phyloP scores from a whole-genome alignment of 805 yeast genomes.

The Ogataea siamensis region DNA sequence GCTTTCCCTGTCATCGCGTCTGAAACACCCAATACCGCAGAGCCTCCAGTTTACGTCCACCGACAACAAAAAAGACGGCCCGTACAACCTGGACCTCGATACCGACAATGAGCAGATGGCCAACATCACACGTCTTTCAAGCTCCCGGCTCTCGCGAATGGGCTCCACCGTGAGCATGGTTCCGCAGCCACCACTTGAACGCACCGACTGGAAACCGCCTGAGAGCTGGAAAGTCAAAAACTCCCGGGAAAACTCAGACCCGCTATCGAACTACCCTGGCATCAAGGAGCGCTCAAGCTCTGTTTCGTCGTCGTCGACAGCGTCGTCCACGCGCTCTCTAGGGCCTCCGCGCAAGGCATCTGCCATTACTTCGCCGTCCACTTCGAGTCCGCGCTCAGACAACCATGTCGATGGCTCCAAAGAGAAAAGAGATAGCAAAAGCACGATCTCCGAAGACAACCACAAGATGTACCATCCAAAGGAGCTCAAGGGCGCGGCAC shows the following conservation, averaged over 20 bases:
- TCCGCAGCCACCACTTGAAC: slow-evolving; percentile 9
- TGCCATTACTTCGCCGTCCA: slow-evolving; percentile 12
- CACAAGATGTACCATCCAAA: slow-evolving; percentile 19
- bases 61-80: background rate
- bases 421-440: slow-evolving; percentile 9
- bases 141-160: slow-evolving; percentile 23
- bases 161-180: slow-evolving; percentile 24
- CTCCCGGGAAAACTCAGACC: slow-evolving; percentile 16
- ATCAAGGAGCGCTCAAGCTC: slow-evolving; percentile 19
- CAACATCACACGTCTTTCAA: slow-evolving; percentile 20
- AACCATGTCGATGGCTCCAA: slow-evolving; percentile 6
- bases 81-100: slow-evolving; percentile 26
- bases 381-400: slow-evolving; percentile 10
- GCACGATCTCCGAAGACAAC: slow-evolving; percentile 11
- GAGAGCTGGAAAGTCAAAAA: slow-evolving; percentile 60
- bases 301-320: slow-evolving; percentile 12
- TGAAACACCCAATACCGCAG: slow-evolving; percentile 8
- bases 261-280: slow-evolving; percentile 8
- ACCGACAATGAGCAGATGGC: slow-evolving; percentile 23
- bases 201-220: slow-evolving; percentile 50
- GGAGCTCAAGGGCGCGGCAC: slow-evolving; percentile 32
- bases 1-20: background rate
- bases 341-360: slow-evolving; percentile 17
- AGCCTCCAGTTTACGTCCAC: slow-evolving; percentile 5
- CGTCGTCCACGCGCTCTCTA: slow-evolving; percentile 12